Conservation (phyloP, 345 rosid genomes). For the Leavenworthia alabamica region DNA sequence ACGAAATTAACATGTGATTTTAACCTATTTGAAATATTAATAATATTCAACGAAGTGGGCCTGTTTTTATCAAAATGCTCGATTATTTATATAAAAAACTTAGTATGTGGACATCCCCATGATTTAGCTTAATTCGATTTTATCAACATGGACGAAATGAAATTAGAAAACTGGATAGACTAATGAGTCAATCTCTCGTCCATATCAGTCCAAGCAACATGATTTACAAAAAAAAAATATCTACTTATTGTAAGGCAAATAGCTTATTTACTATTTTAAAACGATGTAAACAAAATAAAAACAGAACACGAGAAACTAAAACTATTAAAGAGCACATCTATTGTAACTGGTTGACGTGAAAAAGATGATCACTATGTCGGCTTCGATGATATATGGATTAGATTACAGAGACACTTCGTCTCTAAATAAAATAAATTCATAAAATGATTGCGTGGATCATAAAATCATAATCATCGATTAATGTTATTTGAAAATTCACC, state of each 20-base stretch:
- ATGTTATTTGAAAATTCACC: not conserved
- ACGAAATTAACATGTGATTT: not conserved
- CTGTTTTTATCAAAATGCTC: not conserved
- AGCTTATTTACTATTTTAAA: not conserved
- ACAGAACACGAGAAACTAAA: not conserved
- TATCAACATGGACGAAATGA: not conserved
- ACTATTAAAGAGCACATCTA: not conserved
- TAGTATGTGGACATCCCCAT: not conserved
- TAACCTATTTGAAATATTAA: not conserved
- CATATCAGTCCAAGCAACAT: not conserved
- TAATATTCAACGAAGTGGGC: not conserved
- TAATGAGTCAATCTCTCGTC: not conserved
- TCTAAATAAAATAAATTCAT: not conserved
- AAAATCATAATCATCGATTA: not conserved
- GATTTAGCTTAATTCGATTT: not conserved
- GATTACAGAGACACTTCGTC: not conserved
- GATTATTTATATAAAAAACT: not conserved
- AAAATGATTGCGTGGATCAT: not conserved
- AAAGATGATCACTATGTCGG: not conserved
- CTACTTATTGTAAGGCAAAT: not conserved
- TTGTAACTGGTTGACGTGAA: not conserved
- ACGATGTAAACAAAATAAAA: not conserved
- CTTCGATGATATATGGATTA: not conserved
- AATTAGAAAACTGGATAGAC: not conserved
- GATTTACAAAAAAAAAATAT: not conserved